Evolutionary conservation across 768 basidiomycete species (phyloP).

Genomic region (Tulasnella sp.): DNA sequence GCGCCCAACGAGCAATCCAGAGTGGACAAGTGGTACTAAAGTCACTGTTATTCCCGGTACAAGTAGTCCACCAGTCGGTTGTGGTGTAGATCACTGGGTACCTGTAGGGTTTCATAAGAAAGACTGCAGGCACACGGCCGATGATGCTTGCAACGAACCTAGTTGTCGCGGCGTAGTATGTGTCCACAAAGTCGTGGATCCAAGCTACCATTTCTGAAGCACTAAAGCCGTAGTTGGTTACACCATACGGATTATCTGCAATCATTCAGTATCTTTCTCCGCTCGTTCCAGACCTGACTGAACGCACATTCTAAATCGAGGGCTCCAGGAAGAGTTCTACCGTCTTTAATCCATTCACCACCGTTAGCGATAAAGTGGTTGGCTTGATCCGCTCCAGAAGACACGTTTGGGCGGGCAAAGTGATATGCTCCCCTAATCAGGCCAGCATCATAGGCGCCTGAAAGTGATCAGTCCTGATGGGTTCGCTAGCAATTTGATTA

Average conservation of each 20-base stretch:
- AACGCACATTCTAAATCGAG: conserved; percentile 59
- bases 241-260: conserved; percentile 52
- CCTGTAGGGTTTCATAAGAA: conserved; percentile 41
- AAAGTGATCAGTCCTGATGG: not conserved
- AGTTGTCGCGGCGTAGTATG: conserved; percentile 50
- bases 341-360: conserved; percentile 56
- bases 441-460: conserved; percentile 48
- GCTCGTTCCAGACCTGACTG: not conserved
- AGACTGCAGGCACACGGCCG: not conserved
- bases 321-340: conserved; percentile 60
- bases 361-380: conserved; percentile 57
- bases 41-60: conserved; percentile 55
- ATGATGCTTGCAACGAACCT: conserved; percentile 42
- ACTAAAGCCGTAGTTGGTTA: conserved; percentile 54
- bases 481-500: not conserved
- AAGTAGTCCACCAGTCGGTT: conserved; percentile 64
- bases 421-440: conserved; percentile 61
- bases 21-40: conserved; percentile 55
- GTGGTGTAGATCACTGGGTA: conserved; percentile 57
- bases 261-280: not conserved
- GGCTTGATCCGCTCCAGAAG: conserved; percentile 56
- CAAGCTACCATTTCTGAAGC: conserved; percentile 58
- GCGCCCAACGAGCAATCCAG: conserved; percentile 57
- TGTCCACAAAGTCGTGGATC: conserved; percentile 59
- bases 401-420: conserved; percentile 38